Percentiles rank a stretch among this genome's conserved stretches.
Evolutionary conservation across 2,329 filamentous ascomycete species (phyloP).

Genomic region (Fusarium vanettenii): DNA sequence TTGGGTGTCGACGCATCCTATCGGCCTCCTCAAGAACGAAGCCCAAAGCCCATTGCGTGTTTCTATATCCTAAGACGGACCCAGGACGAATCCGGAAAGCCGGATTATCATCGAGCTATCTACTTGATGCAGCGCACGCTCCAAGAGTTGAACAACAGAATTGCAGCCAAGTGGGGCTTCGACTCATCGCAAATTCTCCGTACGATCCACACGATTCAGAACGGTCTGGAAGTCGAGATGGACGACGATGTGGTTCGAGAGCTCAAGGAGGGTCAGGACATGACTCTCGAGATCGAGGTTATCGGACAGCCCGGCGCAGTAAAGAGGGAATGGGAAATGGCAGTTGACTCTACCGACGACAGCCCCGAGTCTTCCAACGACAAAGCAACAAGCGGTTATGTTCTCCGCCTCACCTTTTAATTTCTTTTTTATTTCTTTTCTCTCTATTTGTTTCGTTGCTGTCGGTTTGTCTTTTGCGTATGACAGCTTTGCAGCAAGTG

Average conservation of each 20-base stretch:
- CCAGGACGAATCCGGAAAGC: constrained; percentile 60
- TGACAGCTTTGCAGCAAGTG: constrained; percentile 23
- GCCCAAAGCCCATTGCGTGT: constrained; percentile 82
- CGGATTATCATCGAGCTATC: constrained; percentile 82
- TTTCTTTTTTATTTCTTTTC: constrained; percentile 2
- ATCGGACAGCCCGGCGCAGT: constrained; percentile 47
- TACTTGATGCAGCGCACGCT: constrained; percentile 85
- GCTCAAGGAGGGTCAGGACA: constrained; percentile 90
- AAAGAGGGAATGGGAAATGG: constrained; percentile 73
- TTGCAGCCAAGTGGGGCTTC: constrained; percentile 84
- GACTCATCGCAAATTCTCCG: constrained; percentile 78
- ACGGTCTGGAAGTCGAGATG: constrained; percentile 84
- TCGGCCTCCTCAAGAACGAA: constrained; percentile 78
- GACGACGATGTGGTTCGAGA: constrained; percentile 91
- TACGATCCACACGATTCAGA: constrained; percentile 77
- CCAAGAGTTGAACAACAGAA: constrained; percentile 76
- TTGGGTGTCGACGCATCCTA: constrained; percentile 90
- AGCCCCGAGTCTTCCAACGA: constrained; percentile 22
- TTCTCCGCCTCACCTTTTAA: constrained; percentile 62
- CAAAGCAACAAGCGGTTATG: constrained; percentile 48
- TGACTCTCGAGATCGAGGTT: constrained; percentile 77
- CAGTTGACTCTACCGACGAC: constrained; percentile 60
- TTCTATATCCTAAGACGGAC: constrained; percentile 79
- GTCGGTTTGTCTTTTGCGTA: background rate
- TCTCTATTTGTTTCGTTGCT: background rate